A percentile compares a stretch with the other conserved stretches of the same genome.
Evolutionary conservation across 1,284 basidiomycete genomes (phyloP).

Genomic region (Puccinia brachypodii): DNA sequence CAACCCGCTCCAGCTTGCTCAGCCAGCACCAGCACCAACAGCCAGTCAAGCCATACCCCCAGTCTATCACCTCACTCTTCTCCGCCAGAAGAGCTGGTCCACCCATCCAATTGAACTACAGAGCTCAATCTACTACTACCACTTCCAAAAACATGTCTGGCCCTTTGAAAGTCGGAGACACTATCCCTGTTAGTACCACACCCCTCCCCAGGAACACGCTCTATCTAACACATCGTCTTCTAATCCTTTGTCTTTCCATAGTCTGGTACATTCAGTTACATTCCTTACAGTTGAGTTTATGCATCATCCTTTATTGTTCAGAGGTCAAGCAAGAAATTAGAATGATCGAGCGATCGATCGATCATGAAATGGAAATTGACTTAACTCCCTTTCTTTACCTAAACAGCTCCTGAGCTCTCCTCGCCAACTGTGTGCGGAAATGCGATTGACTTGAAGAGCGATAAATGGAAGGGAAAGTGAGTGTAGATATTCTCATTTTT

Average conservation of each 20-base stretch:
- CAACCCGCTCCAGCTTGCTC: background rate
- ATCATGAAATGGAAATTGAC: background rate
- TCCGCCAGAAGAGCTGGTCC: background rate
- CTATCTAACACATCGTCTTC: background rate
- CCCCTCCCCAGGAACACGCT: too few species aligned
- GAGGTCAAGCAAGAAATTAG: background rate
- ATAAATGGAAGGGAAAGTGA: slow-evolving; percentile 40
- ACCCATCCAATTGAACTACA: background rate
- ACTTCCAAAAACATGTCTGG: background rate
- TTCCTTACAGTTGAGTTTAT: slow-evolving; percentile 41
- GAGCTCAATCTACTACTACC: background rate
- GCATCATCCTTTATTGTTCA: background rate
- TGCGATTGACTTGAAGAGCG: slow-evolving; percentile 31
- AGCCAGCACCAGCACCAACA: background rate
- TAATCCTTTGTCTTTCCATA: slow-evolving; percentile 1
- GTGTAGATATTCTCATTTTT: background rate
- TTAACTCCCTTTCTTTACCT: background rate
- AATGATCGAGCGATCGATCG: background rate
- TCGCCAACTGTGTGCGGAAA: slow-evolving; percentile 31
- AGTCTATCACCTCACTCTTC: background rate
- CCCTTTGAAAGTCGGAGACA: slow-evolving; percentile 32
- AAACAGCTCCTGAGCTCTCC: slow-evolving; percentile 26
- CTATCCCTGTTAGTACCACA: slow-evolving; percentile 18
- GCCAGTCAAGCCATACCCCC: background rate
- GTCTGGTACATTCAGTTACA: slow-evolving; percentile 28